Conservation (phyloP, 2,329 filamentous ascomycete species). For the Colletotrichum sp. region DNA sequence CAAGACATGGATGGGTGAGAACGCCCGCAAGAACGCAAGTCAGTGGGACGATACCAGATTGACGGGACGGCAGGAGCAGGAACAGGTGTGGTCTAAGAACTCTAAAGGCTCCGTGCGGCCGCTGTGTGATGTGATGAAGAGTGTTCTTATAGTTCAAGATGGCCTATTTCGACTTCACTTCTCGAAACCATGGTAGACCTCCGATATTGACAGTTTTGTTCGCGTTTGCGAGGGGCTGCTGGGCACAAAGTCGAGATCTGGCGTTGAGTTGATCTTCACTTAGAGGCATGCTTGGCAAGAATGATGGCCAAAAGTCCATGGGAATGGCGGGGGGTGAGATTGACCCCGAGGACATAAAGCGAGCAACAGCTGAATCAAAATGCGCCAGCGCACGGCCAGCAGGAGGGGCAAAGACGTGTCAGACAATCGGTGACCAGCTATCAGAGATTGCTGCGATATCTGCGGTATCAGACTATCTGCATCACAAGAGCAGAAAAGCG, state of each 20-base stretch:
- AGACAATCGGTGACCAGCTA: background rate
- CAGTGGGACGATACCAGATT: slow-evolving; percentile 1
- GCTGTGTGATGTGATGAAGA: background rate
- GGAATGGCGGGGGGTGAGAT: background rate
- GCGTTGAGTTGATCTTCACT: background rate
- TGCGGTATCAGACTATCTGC: background rate
- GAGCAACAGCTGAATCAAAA: background rate
- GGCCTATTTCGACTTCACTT: background rate
- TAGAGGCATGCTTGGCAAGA: background rate
- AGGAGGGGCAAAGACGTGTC: background rate
- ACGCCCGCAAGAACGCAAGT: slow-evolving; percentile 22
- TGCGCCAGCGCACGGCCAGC: background rate
- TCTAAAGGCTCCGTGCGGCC: background rate
- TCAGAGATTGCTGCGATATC: background rate
- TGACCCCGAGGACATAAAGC: background rate
- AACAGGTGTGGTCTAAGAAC: background rate
- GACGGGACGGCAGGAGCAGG: background rate
- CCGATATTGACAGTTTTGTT: background rate
- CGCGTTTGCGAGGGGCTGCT: background rate
- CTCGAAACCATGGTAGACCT: background rate
- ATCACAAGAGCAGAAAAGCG: background rate
- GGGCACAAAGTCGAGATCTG: background rate
- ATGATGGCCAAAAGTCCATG: background rate
- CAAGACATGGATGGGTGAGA: background rate
- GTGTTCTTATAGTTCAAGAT: background rate